These are phyloP conservation scores for Rhodomyrtus psidioides DNA, from an alignment of 441 rosid species.

Conservation along the genomic window DNA sequence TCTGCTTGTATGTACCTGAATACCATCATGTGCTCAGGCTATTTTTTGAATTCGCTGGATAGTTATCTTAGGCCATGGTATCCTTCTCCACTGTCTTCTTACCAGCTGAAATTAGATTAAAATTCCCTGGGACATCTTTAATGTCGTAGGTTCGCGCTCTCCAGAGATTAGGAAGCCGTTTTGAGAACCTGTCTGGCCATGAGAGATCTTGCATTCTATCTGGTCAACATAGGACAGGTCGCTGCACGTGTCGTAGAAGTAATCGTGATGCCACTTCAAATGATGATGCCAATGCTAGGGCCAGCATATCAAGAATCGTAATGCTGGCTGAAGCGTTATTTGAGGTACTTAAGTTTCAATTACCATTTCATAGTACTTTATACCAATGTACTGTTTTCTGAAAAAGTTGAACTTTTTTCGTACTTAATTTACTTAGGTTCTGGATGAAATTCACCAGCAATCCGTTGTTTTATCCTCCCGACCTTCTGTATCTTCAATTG, in stretches of 20 bases:
- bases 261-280: conserved; percentile 46
- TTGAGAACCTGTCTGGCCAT: conserved; percentile 83
- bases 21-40: not conserved
- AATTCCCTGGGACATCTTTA: conserved; percentile 14
- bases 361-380: not conserved
- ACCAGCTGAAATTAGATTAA: conserved; percentile 1
- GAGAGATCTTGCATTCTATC: conserved; percentile 87
- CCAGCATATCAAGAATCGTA: conserved; percentile 94
- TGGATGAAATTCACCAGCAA: conserved; percentile 99
- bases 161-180: conserved; percentile 88
- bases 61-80: not conserved
- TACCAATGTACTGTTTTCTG: not conserved
- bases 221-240: conserved; percentile 83
- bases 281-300: conserved; percentile 73
- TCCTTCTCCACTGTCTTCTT: not conserved
- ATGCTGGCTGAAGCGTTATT: conserved; percentile 97
- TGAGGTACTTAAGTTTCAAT: conserved; percentile 41
- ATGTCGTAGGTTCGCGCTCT: conserved; percentile 77
- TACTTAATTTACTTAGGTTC: conserved; percentile 52
- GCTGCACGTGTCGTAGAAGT: conserved; percentile 63
- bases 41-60: not conserved
- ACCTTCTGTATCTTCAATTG: conserved; percentile 80
- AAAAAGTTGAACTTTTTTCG: conserved; percentile 16
- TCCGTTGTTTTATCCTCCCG: conserved; percentile 89
- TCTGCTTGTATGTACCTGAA: not conserved